phyloP scores from a whole-genome alignment of 2,329 filamentous ascomycete genomes.

The Fusarium mangiferae region DNA sequence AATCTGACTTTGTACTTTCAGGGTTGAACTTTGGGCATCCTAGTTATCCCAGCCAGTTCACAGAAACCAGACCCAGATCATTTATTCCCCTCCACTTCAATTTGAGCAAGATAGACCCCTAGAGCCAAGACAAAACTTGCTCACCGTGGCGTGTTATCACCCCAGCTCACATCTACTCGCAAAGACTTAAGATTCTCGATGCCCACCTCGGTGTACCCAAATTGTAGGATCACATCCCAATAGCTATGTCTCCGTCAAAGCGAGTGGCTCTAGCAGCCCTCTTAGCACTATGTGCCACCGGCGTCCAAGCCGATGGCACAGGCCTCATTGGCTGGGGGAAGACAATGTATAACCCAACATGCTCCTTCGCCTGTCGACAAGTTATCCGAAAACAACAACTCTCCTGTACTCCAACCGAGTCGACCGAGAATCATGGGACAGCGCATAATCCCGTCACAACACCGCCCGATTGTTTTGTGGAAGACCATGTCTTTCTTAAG shows the following conservation, averaged over 20 bases:
- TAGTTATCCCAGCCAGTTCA: background rate
- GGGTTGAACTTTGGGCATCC: background rate
- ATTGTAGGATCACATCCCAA: background rate
- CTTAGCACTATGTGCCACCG: background rate
- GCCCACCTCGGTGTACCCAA: background rate
- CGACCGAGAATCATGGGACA: slow-evolving; percentile 34
- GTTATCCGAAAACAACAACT: slow-evolving; percentile 44
- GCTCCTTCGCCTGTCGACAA: slow-evolving; percentile 49
- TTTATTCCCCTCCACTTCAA: background rate
- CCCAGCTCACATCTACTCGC: background rate
- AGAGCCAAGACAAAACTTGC: background rate
- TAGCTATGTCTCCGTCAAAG: background rate
- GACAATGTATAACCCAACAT: slow-evolving; percentile 48
- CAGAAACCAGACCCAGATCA: background rate
- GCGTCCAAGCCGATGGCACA: slow-evolving; percentile 26
- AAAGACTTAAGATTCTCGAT: background rate
- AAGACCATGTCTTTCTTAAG: slow-evolving; percentile 45
- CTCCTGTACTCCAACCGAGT: slow-evolving; percentile 45
- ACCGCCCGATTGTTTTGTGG: slow-evolving; percentile 44
- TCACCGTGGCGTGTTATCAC: background rate
- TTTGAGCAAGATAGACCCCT: background rate
- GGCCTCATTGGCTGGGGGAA: slow-evolving; percentile 52
- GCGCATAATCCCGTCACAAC: slow-evolving; percentile 38
- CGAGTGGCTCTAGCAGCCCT: background rate
- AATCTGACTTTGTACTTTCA: background rate